Base-by-base conservation (phyloP, 805 yeast genomes). In the Blastobotrys peoriensis region DNA sequence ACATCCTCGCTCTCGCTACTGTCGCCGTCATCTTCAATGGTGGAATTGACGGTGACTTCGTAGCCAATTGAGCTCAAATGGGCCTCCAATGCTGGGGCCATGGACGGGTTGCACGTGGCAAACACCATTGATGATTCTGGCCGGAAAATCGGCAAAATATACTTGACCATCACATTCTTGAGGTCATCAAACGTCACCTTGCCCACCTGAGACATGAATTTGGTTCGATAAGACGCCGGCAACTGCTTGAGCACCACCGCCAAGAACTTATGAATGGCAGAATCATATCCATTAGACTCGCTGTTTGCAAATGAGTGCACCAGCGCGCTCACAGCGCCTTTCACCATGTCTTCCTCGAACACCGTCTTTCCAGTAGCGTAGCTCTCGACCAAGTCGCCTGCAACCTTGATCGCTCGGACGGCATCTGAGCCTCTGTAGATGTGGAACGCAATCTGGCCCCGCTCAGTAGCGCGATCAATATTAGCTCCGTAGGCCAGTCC, bases 401-500 rank as follows among this genome's bases (percentile, higher is more conserved):
- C 88, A 20, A 77, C 82, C 39, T 33, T 40, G 28, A 66, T 63
- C 4, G 83, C 82, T 50, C 79, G 77, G 43, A 76, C 69, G 1
- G 85, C 78, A 62, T 93, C 97, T 1, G 95, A 76, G 10, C 94
- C 96, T 50, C 96, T 75, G 56, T 86, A 85, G 16, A 91, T 73
- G 38, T 71, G 73, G 56, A 81, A 86, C 3, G 72, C 70, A 50
- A 91, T 63, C 43, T 73, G 76, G 3, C 94, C 91, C 34, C 76
- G 66, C 53, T 87, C 96, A 9, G 76, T 58, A 49, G 74, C 73
- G 39, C 77, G 70, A 36, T 70, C 59, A 53, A 86, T 70, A 44
- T 68, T 70, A 1, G 91, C 93, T 33, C 96, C 97, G 62, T 93
- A 93, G 0, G 97, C 97, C 36, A 86, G 68, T 2, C 98, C 98